Evolutionary conservation across 2,329 filamentous ascomycete species (phyloP).

Genomic region (Diaporthe nobilis): DNA sequence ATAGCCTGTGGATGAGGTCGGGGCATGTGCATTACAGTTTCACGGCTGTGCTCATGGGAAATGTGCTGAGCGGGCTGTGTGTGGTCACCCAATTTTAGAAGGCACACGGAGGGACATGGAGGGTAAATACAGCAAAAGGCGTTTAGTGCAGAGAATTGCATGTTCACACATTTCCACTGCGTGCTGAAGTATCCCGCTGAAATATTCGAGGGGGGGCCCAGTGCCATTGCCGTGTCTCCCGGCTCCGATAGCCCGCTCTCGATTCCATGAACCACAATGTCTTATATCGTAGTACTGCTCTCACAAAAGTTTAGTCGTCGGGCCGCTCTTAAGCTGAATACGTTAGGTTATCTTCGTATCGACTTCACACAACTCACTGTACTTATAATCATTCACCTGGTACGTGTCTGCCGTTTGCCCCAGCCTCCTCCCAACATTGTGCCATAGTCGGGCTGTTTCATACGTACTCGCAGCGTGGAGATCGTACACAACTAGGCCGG

Average conservation of each 20-base stretch:
- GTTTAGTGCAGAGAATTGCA: conserved; percentile 31
- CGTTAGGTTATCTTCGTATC: neutral
- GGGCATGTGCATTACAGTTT: neutral
- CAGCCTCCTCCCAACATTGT: neutral
- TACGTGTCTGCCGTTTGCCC: neutral
- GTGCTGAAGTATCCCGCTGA: neutral
- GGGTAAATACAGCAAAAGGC: conserved; percentile 18
- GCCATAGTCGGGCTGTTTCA: neutral
- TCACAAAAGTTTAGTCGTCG: neutral
- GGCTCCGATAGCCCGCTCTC: neutral
- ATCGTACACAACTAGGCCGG: neutral
- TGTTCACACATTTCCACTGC: neutral
- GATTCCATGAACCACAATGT: neutral
- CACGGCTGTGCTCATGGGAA: neutral
- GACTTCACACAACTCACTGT: neutral
- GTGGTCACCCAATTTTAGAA: conserved; percentile 37
- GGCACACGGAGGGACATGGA: conserved; percentile 19
- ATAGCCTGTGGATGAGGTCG: neutral
- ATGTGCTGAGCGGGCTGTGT: conserved; percentile 9
- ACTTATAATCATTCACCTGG: neutral
- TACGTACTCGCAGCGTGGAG: too few species aligned
- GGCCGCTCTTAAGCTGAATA: neutral
- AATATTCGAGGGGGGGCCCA: too few species aligned
- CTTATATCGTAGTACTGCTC: too few species aligned
- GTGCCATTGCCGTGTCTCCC: neutral